Evolutionary conservation across 1,284 basidiomycete genomes (phyloP).

Genomic region (Sporisorium graminicola): DNA sequence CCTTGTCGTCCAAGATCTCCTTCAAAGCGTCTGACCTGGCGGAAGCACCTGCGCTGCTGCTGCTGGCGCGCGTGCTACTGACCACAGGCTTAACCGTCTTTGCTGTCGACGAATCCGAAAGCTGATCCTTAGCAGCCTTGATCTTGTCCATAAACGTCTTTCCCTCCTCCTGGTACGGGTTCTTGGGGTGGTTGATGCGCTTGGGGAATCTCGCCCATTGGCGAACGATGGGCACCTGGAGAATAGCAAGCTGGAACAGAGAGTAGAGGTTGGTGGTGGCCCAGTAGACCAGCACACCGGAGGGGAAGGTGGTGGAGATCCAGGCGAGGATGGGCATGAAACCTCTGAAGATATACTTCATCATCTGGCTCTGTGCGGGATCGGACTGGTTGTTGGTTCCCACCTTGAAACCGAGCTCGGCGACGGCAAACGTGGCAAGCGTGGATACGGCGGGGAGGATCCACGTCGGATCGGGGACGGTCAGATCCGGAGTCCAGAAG

Average conservation of each 20-base stretch:
- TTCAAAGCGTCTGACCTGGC: conserved; percentile 37
- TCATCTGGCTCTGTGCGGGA: conserved; percentile 74
- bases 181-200: conserved; percentile 45
- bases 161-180: conserved; percentile 40
- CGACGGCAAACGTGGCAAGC: conserved; percentile 78
- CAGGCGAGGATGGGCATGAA: conserved; percentile 76
- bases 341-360: conserved; percentile 80
- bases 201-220: conserved; percentile 50
- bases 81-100: conserved; percentile 15
- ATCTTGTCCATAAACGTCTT: conserved; percentile 48
- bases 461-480: conserved; percentile 81
- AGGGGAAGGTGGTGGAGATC: conserved; percentile 73
- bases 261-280: conserved; percentile 73
- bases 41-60: background rate
- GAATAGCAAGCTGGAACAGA: conserved; percentile 72
- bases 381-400: conserved; percentile 65
- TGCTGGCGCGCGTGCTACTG: background rate
- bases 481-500: conserved; percentile 82
- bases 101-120: conserved; percentile 11
- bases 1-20: conserved; percentile 46
- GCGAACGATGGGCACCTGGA: conserved; percentile 53
- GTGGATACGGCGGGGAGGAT: conserved; percentile 80
- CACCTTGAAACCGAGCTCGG: conserved; percentile 76
- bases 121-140: conserved; percentile 20
- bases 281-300: conserved; percentile 79